phyloP scores from a whole-genome alignment of 805 yeast species.

The Metschnikowia continentalis region DNA sequence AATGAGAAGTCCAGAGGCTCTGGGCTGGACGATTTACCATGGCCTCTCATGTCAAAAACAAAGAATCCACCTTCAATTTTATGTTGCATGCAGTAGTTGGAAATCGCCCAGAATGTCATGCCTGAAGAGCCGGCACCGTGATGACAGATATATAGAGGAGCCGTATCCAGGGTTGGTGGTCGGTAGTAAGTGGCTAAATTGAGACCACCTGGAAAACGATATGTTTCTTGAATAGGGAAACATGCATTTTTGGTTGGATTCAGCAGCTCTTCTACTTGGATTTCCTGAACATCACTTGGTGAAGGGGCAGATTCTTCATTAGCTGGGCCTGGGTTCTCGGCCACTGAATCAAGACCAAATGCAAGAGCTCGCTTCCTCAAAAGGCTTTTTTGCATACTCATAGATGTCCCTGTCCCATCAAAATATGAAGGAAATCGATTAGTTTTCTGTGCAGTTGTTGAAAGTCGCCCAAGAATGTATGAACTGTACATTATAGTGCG shows the following conservation, averaged over 20 bases:
- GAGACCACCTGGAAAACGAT: slow-evolving; percentile 11
- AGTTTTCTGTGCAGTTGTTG: neutral
- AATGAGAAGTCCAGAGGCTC: slow-evolving; percentile 37
- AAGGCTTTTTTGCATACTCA: slow-evolving; percentile 10
- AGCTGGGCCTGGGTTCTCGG: slow-evolving; percentile 3
- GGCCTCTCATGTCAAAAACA: slow-evolving; percentile 81
- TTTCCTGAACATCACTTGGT: too few relatives aligned
- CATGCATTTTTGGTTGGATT: neutral
- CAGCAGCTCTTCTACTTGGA: neutral
- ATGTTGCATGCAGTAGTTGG: slow-evolving; percentile 23
- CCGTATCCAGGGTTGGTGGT: slow-evolving; percentile 39
- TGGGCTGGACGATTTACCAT: slow-evolving; percentile 46
- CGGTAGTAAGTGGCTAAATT: slow-evolving; percentile 49
- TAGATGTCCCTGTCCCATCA: neutral
- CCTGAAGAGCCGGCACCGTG: slow-evolving; percentile 97
- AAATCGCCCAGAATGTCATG: slow-evolving; percentile 64
- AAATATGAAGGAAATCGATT: neutral
- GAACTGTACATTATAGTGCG: neutral
- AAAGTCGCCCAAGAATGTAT: neutral
- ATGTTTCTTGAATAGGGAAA: slow-evolving; percentile 20
- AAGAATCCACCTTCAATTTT: slow-evolving; percentile 51
- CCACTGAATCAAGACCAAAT: slow-evolving; percentile 10
- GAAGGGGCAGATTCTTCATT: neutral
- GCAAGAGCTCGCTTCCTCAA: slow-evolving; percentile 6
- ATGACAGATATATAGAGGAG: slow-evolving; percentile 68